Percentiles rank a stretch among this genome's conserved stretches.
Evolutionary conservation across 2,329 filamentous ascomycete species (phyloP).

Genomic region (Kalaharituber pfeilii): DNA sequence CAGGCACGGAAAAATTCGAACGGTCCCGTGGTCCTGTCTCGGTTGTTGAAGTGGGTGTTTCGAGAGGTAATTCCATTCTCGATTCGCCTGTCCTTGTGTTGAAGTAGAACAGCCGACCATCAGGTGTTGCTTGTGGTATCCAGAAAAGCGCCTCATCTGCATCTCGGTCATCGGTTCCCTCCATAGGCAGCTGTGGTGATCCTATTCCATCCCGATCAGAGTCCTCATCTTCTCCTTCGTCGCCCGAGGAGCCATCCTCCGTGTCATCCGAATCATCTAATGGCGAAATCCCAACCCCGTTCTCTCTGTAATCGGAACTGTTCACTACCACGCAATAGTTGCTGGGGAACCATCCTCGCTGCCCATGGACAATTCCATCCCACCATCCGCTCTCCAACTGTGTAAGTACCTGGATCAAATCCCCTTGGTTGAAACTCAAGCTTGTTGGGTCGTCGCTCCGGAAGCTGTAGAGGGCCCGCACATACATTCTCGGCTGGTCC

Average conservation of each 20-base stretch:
- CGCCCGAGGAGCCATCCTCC: conserved; percentile 48
- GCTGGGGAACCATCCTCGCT: conserved; percentile 96
- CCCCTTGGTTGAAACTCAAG: conserved; percentile 88
- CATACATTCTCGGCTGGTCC: conserved; percentile 59
- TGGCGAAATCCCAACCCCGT: conserved; percentile 36
- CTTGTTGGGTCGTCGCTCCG: conserved; percentile 93
- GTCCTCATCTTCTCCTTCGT: conserved; percentile 49
- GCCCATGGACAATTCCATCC: conserved; percentile 94
- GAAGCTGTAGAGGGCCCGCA: conserved; percentile 93
- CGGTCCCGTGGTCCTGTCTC: conserved; percentile 79
- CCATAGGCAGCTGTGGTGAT: conserved; percentile 40
- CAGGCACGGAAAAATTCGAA: conserved; percentile 73
- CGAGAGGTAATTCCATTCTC: conserved; percentile 83
- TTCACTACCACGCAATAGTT: conserved; percentile 90
- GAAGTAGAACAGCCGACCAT: conserved; percentile 90
- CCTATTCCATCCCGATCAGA: conserved; percentile 32
- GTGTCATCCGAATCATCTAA: conserved; percentile 46
- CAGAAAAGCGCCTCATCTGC: conserved; percentile 89
- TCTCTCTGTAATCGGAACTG: conserved; percentile 45
- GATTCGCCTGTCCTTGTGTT: conserved; percentile 94
- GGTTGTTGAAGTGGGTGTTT: conserved; percentile 62
- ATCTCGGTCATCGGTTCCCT: conserved; percentile 43
- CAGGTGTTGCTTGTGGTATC: conserved; percentile 91
- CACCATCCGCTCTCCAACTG: conserved; percentile 98
- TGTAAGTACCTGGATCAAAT: conserved; percentile 96